These are phyloP conservation scores for Phytophthora boehmeriae DNA, from an alignment of 352 stramenopile genomes.

Conservation along the genomic window DNA sequence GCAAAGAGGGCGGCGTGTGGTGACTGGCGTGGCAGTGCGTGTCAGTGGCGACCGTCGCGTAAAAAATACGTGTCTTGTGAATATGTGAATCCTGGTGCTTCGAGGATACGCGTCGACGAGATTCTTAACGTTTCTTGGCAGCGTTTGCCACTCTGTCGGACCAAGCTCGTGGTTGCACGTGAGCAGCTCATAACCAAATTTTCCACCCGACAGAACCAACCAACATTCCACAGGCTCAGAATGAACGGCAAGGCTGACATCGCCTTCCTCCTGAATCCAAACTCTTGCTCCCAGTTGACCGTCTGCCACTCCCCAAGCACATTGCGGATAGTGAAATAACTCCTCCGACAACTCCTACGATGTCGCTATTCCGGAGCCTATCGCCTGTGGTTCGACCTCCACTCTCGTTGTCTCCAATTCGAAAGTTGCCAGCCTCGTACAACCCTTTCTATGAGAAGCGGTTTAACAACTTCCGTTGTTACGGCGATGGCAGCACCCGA, in stretches of 20 bases:
- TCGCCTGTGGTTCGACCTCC: conserved; percentile 11
- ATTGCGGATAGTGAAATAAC: conserved; percentile 8
- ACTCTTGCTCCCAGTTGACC: conserved; percentile 9
- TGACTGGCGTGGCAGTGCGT: no score
- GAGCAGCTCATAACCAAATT: conserved; percentile 22
- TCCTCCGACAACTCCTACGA: conserved; percentile 16
- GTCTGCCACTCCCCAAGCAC: conserved; percentile 4
- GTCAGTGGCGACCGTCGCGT: no score
- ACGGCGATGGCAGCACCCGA: conserved; percentile 17
- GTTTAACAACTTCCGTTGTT: conserved; percentile 16
- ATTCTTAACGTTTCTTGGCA: conserved; percentile 22
- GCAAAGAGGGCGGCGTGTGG: no score
- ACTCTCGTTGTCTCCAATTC: conserved; percentile 23
- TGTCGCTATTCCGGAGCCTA: conserved; percentile 23
- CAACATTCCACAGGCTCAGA: not conserved
- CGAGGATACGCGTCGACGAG: no score
- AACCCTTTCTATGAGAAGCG: conserved; percentile 14
- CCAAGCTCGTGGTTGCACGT: no score
- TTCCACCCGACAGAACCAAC: not conserved
- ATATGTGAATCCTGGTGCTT: no score
- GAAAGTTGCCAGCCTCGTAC: conserved; percentile 35
- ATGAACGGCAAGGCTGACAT: conserved; percentile 49
- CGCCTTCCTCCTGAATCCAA: conserved; percentile 47
- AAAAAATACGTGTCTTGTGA: no score
- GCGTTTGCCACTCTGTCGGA: conserved; percentile 13